These are phyloP conservation scores for Paraurostyla sp. DNA, from an alignment of 73 alveolate genomes.

Conservation along the genomic window DNA sequence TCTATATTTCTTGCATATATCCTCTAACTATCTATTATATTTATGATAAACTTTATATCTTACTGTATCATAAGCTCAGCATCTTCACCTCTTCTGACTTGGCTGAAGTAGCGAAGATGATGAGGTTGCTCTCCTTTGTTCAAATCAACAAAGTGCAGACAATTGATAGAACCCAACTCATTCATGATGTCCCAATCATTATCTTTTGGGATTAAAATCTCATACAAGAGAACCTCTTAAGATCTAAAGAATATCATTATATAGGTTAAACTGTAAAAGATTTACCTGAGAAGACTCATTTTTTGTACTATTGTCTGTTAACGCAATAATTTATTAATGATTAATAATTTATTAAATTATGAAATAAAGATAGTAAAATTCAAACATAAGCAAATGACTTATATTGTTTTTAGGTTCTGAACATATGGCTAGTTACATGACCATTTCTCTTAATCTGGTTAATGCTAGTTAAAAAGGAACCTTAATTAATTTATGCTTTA, in stretches of 20 bases:
- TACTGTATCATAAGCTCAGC: conserved; percentile 70
- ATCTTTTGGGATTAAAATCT: conserved; percentile 94
- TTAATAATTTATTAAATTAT: too few species aligned
- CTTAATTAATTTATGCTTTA: too few species aligned
- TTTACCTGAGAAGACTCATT: conserved; percentile 56
- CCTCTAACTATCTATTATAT: conserved; percentile 36
- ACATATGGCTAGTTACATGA: too few species aligned
- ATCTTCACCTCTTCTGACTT: conserved; percentile 88
- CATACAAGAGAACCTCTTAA: conserved; percentile 92
- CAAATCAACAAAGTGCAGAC: conserved; percentile 92
- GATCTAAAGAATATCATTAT: conserved; percentile 73
- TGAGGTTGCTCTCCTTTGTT: conserved; percentile 84
- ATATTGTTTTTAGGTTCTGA: too few species aligned
- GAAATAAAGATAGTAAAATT: too few species aligned
- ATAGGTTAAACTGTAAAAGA: not conserved
- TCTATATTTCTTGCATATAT: conserved; percentile 25
- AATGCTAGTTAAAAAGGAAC: too few species aligned
- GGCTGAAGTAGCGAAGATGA: conserved; percentile 83
- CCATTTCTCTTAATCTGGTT: too few species aligned
- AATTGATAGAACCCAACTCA: conserved; percentile 86
- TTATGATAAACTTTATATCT: not conserved
- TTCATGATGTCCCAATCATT: conserved; percentile 95
- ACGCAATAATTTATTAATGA: too few species aligned
- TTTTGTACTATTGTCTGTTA: not conserved
- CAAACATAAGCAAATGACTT: too few species aligned